A percentile compares a stretch with the other conserved stretches of the same genome.
phyloP scores from a whole-genome alignment of 352 stramenopile species.

The Pythium plurisporium region DNA sequence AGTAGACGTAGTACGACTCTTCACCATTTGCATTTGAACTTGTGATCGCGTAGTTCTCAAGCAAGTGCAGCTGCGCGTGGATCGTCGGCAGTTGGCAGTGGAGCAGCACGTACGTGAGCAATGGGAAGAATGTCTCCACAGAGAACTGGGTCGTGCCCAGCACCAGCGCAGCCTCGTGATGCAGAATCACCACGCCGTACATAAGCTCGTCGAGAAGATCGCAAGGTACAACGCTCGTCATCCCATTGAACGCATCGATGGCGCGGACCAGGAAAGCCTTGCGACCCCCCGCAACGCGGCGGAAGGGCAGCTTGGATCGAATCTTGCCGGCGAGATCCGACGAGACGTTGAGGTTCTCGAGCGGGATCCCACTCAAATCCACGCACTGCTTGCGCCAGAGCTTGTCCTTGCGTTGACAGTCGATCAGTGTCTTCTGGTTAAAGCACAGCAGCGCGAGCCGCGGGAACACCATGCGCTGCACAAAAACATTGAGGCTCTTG shows the following conservation, averaged over 20 bases:
- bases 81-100: conserved; percentile 67
- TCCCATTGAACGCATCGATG: conserved; percentile 78
- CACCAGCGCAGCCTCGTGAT: conserved; percentile 82
- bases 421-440: conserved; percentile 54
- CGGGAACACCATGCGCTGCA: conserved; percentile 72
- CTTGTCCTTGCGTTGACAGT: conserved; percentile 82
- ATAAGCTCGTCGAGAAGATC: conserved; percentile 82
- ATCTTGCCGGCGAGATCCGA: conserved; percentile 62
- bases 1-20: conserved; percentile 89
- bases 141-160: conserved; percentile 85
- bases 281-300: conserved; percentile 29
- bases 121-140: conserved; percentile 83
- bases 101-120: conserved; percentile 78
- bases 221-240: conserved; percentile 76
- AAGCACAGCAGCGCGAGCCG: conserved; percentile 75
- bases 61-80: conserved; percentile 74
- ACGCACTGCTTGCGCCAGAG: conserved; percentile 72
- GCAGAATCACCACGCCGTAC: conserved; percentile 78
- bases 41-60: conserved; percentile 84
- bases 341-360: conserved; percentile 61
- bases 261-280: conserved; percentile 53
- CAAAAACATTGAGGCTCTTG: conserved; percentile 75
- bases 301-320: conserved; percentile 41
- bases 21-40: conserved; percentile 74
- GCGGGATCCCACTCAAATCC: conserved; percentile 53